Conservation (phyloP, 441 rosid species). For the Pelargonium hybrid region DNA sequence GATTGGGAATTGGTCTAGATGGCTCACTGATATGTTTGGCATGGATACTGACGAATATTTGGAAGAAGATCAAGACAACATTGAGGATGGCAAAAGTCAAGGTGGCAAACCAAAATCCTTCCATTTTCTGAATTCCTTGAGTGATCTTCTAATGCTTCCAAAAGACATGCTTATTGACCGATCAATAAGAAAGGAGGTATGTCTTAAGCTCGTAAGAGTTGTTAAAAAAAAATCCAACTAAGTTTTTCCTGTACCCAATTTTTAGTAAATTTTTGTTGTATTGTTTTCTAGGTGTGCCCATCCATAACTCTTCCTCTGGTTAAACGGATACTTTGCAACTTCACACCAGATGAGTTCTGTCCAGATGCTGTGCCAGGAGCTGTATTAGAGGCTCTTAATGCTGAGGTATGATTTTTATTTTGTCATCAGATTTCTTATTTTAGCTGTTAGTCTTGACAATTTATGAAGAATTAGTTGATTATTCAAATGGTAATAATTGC, state of each 20-base stretch:
- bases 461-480: not conserved
- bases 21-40: conserved; percentile 83
- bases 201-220: not conserved
- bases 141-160: conserved; percentile 98
- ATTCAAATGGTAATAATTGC: not conserved
- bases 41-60: conserved; percentile 49
- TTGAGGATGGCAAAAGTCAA: conserved; percentile 20
- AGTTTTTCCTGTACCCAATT: not conserved
- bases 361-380: conserved; percentile 76
- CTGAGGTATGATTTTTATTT: conserved; percentile 41
- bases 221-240: not conserved
- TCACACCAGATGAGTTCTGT: conserved; percentile 80
- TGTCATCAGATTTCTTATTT: no score
- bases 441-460: not conserved
- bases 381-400: conserved; percentile 67
- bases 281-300: conserved; percentile 66
- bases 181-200: conserved; percentile 76
- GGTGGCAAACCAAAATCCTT: conserved; percentile 60
- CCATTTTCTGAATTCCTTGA: conserved; percentile 73
- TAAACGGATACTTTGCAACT: conserved; percentile 59
- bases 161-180: conserved; percentile 74
- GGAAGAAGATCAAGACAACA: conserved; percentile 28
- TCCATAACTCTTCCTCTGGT: conserved; percentile 65
- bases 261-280: conserved; percentile 6
- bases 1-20: conserved; percentile 98